A percentile compares a stretch with the other conserved stretches of the same genome.
Evolutionary conservation across 805 yeast species (phyloP).

Genomic region (Hanseniaspora occidentalis): DNA sequence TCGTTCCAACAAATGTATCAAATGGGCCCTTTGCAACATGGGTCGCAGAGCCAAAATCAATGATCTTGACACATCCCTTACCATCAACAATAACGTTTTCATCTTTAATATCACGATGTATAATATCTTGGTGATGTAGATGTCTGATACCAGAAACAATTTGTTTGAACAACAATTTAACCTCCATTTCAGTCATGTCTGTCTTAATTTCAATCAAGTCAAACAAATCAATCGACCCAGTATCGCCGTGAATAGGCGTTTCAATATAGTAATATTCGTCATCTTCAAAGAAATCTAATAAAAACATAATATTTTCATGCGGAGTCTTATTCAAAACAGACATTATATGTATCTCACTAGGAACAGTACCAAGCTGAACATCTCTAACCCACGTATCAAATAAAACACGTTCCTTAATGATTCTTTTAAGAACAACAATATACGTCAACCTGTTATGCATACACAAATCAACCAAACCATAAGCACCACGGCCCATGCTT

Average conservation of each 20-base stretch:
- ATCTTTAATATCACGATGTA: conserved; percentile 91
- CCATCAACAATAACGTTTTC: conserved; percentile 85
- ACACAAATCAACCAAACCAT: conserved; percentile 83
- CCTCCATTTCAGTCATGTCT: conserved; percentile 68
- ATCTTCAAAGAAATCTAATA: conserved; percentile 90
- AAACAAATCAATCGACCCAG: conserved; percentile 84
- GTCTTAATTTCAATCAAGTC: conserved; percentile 82
- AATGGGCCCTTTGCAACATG: conserved; percentile 85
- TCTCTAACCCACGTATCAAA: conserved; percentile 98
- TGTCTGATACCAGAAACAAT: conserved; percentile 69
- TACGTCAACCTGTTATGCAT: conserved; percentile 52
- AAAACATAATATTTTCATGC: conserved; percentile 76
- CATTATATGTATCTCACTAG: conserved; percentile 92
- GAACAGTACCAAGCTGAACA: conserved; percentile 80
- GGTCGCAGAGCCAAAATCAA: conserved; percentile 95
- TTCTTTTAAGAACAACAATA: conserved; percentile 72
- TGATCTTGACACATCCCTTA: conserved; percentile 67
- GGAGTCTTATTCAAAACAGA: conserved; percentile 64
- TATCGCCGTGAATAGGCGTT: conserved; percentile 81
- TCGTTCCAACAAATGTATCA: conserved; percentile 94
- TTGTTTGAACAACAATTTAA: conserved; percentile 67
- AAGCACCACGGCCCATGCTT: conserved; percentile 92
- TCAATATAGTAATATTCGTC: conserved; percentile 80
- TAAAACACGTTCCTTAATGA: conserved; percentile 80
- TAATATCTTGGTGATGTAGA: conserved; percentile 74